Base-by-base conservation (phyloP, 2,329 filamentous ascomycete species). In the Monosporascus sp. region DNA sequence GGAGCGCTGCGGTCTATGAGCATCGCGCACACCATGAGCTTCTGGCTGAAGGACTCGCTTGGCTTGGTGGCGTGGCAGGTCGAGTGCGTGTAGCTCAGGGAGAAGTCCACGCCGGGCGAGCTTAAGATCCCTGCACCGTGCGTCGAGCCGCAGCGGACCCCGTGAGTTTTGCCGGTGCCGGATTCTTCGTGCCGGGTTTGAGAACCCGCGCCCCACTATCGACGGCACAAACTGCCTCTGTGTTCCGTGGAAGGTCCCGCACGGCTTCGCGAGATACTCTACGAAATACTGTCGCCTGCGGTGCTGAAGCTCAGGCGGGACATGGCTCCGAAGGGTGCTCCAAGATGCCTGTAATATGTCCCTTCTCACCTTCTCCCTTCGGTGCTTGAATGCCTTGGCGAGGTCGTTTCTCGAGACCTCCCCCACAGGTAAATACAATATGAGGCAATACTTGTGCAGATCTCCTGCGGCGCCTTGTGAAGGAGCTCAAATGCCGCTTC, bases 71-170 rank as follows among this genome's bases (percentile, higher is more conserved):
- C 57, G 48, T 65, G 63, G 35, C 58, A 62, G n/a, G 57, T 54
- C n/a, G 55, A 54, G 11, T 60, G 61, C 16, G 68, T 63, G 57
- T 74, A 78, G 2, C 50, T 54, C 1, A 76, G 61, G 6, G 73
- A 65, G 53, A 73, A 77, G 5, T 61, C 60, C 2, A 72, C 55
- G n/a, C 63, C 59, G 3, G 74, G 74, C 4, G 73, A 76, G 24
- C 71, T 73, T 62, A 76, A 78, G 53, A 78, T 73, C 3, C 74
- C 74, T 1, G 62, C 61, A 8, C 74, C 68, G 54, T 72, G 77
- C 1, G 68, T 70, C 20, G 69, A 64, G 11, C 74, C 72, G 50
- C 68, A 72, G n/a, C 63, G 60, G 14, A 71, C 58, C 8, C 51
- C 52, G 35, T 69, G 63, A 5, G 54, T 37, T 14, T 63, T 43